Evolutionary conservation across 768 basidiomycete species (phyloP).

Genomic region (Astraeus odoratus): DNA sequence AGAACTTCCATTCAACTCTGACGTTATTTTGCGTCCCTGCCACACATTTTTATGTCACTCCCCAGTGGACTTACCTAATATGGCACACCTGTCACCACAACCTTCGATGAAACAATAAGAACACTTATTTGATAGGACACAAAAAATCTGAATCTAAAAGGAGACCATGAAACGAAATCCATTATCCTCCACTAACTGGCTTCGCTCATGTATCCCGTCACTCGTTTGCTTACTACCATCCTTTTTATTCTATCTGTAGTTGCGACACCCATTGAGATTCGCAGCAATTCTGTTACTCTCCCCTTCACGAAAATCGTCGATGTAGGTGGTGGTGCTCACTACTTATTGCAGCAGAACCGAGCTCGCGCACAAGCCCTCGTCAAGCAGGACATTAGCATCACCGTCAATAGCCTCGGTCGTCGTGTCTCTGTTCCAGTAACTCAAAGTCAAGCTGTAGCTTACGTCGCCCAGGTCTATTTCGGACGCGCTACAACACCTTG

Average conservation of each 20-base stretch:
- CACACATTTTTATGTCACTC: too few relatives aligned
- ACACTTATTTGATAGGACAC: too few relatives aligned
- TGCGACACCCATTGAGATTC: conserved; percentile 37
- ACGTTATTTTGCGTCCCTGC: too few relatives aligned
- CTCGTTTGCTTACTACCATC: conserved; percentile 38
- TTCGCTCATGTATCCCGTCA: conserved; percentile 36
- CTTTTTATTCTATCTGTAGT: conserved; percentile 40
- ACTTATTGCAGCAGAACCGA: conserved; percentile 45
- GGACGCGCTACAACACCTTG: conserved; percentile 52
- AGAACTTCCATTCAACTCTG: too few relatives aligned
- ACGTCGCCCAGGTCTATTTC: conserved; percentile 37
- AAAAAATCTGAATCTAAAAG: too few relatives aligned
- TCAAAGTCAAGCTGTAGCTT: conserved; percentile 34
- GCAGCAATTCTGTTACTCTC: conserved; percentile 20
- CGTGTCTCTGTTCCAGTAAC: conserved; percentile 27
- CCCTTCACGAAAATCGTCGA: too few relatives aligned
- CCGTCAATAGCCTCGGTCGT: conserved; percentile 10
- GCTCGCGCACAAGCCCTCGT: conserved; percentile 41
- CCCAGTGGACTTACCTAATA: too few relatives aligned
- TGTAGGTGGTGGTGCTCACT: conserved; percentile 19
- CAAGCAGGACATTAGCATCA: conserved; percentile 30
- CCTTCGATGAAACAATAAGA: too few relatives aligned
- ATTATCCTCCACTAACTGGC: too few relatives aligned
- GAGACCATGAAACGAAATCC: too few relatives aligned
- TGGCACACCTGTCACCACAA: too few relatives aligned